These are phyloP conservation scores for Physaria fendleri DNA, from an alignment of 345 rosid species.

Conservation along the genomic window DNA sequence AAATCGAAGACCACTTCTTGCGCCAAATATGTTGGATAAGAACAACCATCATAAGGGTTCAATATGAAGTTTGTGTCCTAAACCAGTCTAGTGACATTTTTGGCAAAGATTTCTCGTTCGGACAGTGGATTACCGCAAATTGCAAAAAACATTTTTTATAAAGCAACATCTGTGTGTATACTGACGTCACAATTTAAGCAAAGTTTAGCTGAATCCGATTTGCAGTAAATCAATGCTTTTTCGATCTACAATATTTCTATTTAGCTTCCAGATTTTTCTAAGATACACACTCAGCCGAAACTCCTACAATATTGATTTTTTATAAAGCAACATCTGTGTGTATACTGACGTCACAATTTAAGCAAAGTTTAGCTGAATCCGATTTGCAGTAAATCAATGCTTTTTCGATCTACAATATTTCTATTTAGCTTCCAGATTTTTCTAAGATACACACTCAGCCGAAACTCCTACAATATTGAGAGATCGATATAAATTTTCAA, in stretches of 20 bases:
- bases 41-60: constrained; percentile 47
- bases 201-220: constrained; percentile 55
- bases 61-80: constrained; percentile 36
- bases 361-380: constrained; percentile 57
- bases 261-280: no score
- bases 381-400: constrained; percentile 63
- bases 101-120: constrained; percentile 56
- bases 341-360: constrained; percentile 50
- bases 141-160: constrained; percentile 55
- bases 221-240: constrained; percentile 57
- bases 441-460: no score
- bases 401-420: no score
- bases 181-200: constrained; percentile 55
- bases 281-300: no score
- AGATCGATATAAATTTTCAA: no score
- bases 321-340: constrained; percentile 61
- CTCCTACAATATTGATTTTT: no score
- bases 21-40: constrained; percentile 49
- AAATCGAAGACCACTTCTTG: constrained; percentile 47
- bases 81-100: constrained; percentile 45
- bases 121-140: constrained; percentile 36
- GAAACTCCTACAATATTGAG: no score
- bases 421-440: no score
- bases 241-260: no score
- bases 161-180: constrained; percentile 55